Evolutionary conservation across 306 rosid species (phyloP).

Genomic region (Glycyrrhiza uralensis): DNA sequence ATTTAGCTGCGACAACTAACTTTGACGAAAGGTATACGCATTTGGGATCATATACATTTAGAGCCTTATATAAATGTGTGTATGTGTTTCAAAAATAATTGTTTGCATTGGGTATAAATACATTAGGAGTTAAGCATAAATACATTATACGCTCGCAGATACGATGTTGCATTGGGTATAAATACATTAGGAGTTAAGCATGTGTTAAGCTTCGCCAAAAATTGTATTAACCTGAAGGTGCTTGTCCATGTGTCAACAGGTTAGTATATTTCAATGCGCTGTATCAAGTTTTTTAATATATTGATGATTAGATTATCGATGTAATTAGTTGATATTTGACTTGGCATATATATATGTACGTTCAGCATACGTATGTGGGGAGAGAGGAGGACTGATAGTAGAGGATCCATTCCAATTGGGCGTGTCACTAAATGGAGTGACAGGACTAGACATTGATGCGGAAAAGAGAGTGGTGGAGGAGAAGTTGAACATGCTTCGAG

Average conservation of each 20-base stretch:
- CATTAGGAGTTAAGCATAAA: slow-evolving; percentile 66
- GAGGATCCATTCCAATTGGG: slow-evolving; percentile 60
- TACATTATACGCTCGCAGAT: slow-evolving; percentile 37
- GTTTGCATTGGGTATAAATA: slow-evolving; percentile 54
- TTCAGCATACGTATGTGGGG: slow-evolving; percentile 73
- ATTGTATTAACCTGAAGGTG: slow-evolving; percentile 42
- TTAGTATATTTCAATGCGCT: background rate
- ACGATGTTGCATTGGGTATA: slow-evolving; percentile 57
- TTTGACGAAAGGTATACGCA: slow-evolving; percentile 67
- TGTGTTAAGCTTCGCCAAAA: slow-evolving; percentile 60
- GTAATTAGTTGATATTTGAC: background rate
- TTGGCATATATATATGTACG: background rate
- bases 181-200: slow-evolving; percentile 70
- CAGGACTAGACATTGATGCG: slow-evolving; percentile 46
- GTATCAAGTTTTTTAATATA: background rate
- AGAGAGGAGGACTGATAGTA: slow-evolving; percentile 49
- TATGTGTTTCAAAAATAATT: background rate
- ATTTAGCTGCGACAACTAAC: slow-evolving; percentile 75
- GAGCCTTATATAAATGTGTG: background rate
- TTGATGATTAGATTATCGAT: too few species aligned
- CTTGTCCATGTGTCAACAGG: slow-evolving; percentile 82
- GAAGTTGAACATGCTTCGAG: slow-evolving; percentile 34
- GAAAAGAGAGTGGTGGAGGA: slow-evolving; percentile 47
- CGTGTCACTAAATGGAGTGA: slow-evolving; percentile 55
- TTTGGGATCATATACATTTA: background rate